Percentiles rank a stretch among this genome's conserved stretches.
Conservation (phyloP, 768 basidiomycete species). For the Cyclocybe cylindracea region DNA sequence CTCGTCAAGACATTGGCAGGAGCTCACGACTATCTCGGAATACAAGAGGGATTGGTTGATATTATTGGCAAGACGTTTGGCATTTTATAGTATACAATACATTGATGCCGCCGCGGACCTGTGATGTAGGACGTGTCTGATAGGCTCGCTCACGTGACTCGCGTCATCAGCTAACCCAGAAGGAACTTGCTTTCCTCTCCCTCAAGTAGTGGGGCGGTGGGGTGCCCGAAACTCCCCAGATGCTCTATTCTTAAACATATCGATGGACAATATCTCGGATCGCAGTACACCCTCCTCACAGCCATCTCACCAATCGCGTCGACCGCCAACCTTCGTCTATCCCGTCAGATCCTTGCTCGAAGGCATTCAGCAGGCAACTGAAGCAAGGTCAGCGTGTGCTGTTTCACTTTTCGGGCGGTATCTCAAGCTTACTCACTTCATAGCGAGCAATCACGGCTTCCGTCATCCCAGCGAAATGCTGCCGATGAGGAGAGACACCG, state of each 20-base stretch:
- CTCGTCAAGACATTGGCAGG: conserved; percentile 66
- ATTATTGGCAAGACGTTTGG: conserved; percentile 45
- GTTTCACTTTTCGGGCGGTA: conserved; percentile 7
- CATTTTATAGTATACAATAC: conserved; percentile 10
- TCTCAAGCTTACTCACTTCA: conserved; percentile 1
- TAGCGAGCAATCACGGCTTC: too few relatives aligned
- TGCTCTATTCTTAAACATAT: too few relatives aligned
- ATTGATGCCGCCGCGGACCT: too few relatives aligned
- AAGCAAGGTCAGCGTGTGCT: not conserved
- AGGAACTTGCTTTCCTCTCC: too few relatives aligned
- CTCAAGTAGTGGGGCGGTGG: too few relatives aligned
- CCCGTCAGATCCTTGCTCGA: conserved; percentile 41
- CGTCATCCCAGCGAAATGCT: too few relatives aligned
- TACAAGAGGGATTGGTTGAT: conserved; percentile 76
- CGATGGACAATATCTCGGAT: not conserved
- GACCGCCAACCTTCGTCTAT: conserved; percentile 29
- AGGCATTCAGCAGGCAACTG: conserved; percentile 33
- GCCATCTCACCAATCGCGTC: conserved; percentile 15
- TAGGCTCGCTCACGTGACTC: not conserved
- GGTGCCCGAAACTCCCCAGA: too few relatives aligned
- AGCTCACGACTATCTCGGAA: conserved; percentile 60
- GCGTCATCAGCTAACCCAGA: too few relatives aligned
- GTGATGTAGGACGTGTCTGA: too few relatives aligned
- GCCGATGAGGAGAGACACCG: too few relatives aligned
- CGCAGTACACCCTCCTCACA: not conserved